These are phyloP conservation scores for Mesostigma viride DNA, from an alignment of 139 green algal genomes.

Conservation along the genomic window DNA sequence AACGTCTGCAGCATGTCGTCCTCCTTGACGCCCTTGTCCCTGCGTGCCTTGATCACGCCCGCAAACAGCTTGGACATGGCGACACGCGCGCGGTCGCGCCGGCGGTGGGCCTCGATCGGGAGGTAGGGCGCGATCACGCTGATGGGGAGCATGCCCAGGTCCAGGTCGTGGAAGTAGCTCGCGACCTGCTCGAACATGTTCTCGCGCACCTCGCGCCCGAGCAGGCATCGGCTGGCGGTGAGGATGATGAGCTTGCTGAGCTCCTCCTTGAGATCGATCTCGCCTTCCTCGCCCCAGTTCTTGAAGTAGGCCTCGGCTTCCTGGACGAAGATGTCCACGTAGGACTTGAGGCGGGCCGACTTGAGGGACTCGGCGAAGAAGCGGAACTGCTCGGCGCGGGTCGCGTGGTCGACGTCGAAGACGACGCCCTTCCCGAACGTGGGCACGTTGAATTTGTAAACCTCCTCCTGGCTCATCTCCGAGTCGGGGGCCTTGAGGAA, in stretches of 20 bases:
- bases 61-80: conserved; percentile 68
- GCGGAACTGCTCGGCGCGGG: conserved; percentile 88
- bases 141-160: conserved; percentile 87
- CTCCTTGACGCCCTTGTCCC: conserved; percentile 48
- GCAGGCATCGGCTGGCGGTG: conserved; percentile 77
- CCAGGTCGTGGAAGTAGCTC: conserved; percentile 82
- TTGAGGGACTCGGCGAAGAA: conserved; percentile 90
- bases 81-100: conserved; percentile 57
- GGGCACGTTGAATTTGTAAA: conserved; percentile 95
- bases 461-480: conserved; percentile 48
- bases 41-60: conserved; percentile 64
- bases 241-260: conserved; percentile 85
- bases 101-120: conserved; percentile 73
- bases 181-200: conserved; percentile 77
- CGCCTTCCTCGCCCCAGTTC: conserved; percentile 71
- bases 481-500: conserved; percentile 80
- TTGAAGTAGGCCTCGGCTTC: conserved; percentile 81
- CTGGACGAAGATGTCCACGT: conserved; percentile 77
- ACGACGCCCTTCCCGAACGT: conserved; percentile 94
- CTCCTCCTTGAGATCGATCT: conserved; percentile 77
- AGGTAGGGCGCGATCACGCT: conserved; percentile 86
- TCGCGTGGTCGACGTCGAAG: conserved; percentile 90
- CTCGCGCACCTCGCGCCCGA: conserved; percentile 88
- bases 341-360: conserved; percentile 64
- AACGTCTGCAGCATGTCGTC: conserved; percentile 82